Evolutionary conservation across 2,329 filamentous ascomycete species (phyloP).

Genomic region (Tolypocladium endophyticum): DNA sequence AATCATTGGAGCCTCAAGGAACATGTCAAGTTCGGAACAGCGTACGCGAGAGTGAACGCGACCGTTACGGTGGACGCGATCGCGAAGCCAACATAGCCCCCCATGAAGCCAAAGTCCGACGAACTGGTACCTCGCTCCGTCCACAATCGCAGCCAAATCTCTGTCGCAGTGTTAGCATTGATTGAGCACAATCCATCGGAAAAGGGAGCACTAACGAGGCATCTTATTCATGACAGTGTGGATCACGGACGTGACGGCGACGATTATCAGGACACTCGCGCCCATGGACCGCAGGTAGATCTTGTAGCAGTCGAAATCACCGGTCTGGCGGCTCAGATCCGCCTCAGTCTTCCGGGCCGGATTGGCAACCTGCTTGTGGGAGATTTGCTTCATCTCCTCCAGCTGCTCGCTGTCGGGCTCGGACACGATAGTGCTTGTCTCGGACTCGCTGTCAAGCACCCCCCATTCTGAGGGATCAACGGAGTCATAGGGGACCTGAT

Average conservation of each 20-base stretch:
- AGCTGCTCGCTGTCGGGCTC: not conserved
- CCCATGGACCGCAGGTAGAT: not conserved
- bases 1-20: not conserved
- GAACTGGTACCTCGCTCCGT: not conserved
- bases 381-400: not conserved
- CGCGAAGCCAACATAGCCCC: not conserved
- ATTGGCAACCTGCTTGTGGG: not conserved
- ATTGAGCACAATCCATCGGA: not conserved
- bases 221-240: not conserved
- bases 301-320: not conserved
- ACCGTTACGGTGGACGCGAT: not conserved
- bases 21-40: not conserved
- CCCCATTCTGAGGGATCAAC: conserved; percentile 2
- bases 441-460: not conserved
- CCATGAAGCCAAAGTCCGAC: not conserved
- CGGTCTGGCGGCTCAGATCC: not conserved
- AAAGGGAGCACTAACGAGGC: not conserved
- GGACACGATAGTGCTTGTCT: not conserved
- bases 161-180: not conserved
- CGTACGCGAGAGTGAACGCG: not conserved
- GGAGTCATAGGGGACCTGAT: conserved; percentile 12
- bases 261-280: not conserved
- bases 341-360: not conserved
- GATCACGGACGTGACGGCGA: not conserved
- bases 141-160: not conserved